Evolutionary conservation across 192 early-diverging fungal genomes (phyloP), one percentile per base, ranked within the genome.

Genomic region (Backusella parvicylindrica): DNA sequence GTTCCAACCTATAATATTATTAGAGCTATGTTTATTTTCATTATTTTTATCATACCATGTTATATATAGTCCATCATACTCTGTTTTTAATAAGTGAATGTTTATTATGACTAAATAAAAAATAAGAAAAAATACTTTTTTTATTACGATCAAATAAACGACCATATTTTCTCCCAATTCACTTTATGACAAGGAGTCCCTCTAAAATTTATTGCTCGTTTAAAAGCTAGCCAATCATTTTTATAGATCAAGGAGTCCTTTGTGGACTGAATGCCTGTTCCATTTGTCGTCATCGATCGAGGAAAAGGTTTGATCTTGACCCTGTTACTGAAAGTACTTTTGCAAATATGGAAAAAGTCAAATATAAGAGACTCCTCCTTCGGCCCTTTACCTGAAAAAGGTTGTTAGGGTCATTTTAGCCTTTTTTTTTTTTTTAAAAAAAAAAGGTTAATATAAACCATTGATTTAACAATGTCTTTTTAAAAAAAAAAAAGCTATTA

Each of bases 211-310:
- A 53, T 26, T 53, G 18, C 21, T 2, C 9, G 50, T 53, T 53
- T 53, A 53, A 23, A 53, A 53, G 21, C 21, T 26, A 53, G 50
- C 50, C n/a, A 21, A 53, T 53, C 50, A 53, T 53, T 53, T 53
- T 53, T 53, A 53, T n/a, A 53, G 50, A 53, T 53, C 50, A 53
- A 11, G 50, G 50, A 53, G 50, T 53, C 7, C 6, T 53, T 9
- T 23, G 2, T 21, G 37, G 37, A 38, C 11, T 38, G n/a, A 53
- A 53, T 26, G n/a, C 5, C 21, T 53, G n/a, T 21, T 53, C 18
- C n/a, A 53, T 53, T 53, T 53, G 50, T 53, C 50, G 50, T 53
- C 50, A 53, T 21, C 50, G 50, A 53, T 53, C 50, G 50, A 53
- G 9, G 16, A 6, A 53, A 53, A 41, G 16, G 16, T 13, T 9